Evolutionary conservation across 2,329 filamentous ascomycete species (phyloP).

Genomic region (Grosmannia clavigera): DNA sequence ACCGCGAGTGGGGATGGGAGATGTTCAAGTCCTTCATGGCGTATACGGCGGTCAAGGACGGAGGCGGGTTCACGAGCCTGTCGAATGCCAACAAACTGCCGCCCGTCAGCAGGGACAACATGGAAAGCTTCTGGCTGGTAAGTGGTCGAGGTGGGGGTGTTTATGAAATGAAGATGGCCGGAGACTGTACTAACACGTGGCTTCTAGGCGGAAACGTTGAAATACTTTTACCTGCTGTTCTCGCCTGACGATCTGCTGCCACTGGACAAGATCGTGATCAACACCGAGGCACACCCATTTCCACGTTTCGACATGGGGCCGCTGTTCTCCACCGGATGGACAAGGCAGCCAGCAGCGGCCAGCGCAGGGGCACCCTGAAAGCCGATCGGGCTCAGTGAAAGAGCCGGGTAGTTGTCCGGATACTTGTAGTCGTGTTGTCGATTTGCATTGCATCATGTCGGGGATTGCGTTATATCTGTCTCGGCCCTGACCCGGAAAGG

Average conservation of each 20-base stretch:
- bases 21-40: slow-evolving; percentile 92
- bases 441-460: not conserved
- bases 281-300: slow-evolving; percentile 88
- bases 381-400: too few species aligned
- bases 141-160: slow-evolving; percentile 18
- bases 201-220: slow-evolving; percentile 76
- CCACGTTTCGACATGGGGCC: slow-evolving; percentile 74
- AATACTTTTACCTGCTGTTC: slow-evolving; percentile 95
- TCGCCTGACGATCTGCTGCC: slow-evolving; percentile 71
- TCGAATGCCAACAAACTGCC: slow-evolving; percentile 62
- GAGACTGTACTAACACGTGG: slow-evolving; percentile 1
- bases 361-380: not conserved
- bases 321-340: slow-evolving; percentile 72
- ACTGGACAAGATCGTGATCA: slow-evolving; percentile 78
- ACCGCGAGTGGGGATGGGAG: slow-evolving; percentile 95
- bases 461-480: too few species aligned
- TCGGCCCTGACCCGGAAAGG: too few species aligned
- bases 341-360: slow-evolving; percentile 40
- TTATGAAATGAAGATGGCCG: not conserved
- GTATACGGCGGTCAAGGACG: slow-evolving; percentile 66
- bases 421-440: not conserved
- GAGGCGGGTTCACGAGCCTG: slow-evolving; percentile 72
- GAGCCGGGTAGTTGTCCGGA: too few species aligned
- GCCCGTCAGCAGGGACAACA: slow-evolving; percentile 65
- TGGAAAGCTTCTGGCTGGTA: slow-evolving; percentile 98